Evolutionary conservation across 345 rosid species (phyloP).

Genomic region (Arabidopsis arenosa): DNA sequence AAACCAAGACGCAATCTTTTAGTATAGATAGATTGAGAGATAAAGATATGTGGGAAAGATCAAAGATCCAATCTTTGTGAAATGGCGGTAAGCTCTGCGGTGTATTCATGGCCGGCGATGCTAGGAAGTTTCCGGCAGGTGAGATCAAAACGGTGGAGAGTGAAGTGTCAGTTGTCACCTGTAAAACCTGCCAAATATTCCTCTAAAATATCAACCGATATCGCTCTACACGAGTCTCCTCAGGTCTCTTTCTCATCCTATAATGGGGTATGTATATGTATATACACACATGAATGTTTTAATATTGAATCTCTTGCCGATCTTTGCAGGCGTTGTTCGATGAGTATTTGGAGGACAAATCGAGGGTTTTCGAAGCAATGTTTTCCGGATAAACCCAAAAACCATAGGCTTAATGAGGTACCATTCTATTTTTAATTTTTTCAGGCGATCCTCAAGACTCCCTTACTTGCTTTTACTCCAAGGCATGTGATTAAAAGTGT

Average conservation of each 20-base stretch:
- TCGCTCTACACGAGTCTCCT: slow-evolving; percentile 69
- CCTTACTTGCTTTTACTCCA: background rate
- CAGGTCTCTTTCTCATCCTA: slow-evolving; percentile 52
- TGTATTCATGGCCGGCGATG: slow-evolving; percentile 31
- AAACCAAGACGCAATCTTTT: slow-evolving; percentile 37
- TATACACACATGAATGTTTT: background rate
- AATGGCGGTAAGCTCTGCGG: slow-evolving; percentile 44
- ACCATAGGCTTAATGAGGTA: slow-evolving; percentile 77
- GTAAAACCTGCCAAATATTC: slow-evolving; percentile 59
- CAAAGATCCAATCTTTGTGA: slow-evolving; percentile 13
- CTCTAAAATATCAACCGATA: slow-evolving; percentile 76
- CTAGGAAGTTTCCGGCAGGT: slow-evolving; percentile 10
- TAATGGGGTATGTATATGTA: background rate
- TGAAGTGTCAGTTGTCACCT: slow-evolving; percentile 43
- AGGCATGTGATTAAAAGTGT: background rate
- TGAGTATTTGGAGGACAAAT: slow-evolving; percentile 76
- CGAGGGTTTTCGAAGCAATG: slow-evolving; percentile 76
- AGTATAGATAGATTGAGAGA: slow-evolving; percentile 21
- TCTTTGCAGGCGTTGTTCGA: slow-evolving; percentile 73
- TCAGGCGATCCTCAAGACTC: background rate
- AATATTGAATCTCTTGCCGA: background rate
- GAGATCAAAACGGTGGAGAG: slow-evolving; percentile 44
- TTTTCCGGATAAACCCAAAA: slow-evolving; percentile 80
- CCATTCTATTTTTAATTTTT: no score
- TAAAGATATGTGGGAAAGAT: slow-evolving; percentile 7